Percentiles rank a stretch among this genome's conserved stretches.
phyloP scores from a whole-genome alignment of 1,139 yeast species.

The Kodamaea sp. region DNA sequence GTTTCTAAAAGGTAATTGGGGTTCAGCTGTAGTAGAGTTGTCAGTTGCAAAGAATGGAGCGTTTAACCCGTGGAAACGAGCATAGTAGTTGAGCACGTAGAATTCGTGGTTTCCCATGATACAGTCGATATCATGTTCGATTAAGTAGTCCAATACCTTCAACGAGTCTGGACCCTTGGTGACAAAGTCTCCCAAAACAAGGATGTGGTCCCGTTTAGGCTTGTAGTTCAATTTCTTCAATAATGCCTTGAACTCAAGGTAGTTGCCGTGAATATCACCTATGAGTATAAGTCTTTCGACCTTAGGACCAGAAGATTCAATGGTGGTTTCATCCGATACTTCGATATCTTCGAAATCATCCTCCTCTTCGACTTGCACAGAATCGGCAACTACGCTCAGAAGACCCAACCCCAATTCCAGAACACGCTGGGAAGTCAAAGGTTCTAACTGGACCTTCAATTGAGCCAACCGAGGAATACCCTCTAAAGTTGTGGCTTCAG shows the following conservation, averaged over 20 bases:
- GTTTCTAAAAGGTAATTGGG: neutral
- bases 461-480: constrained; percentile 30
- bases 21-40: constrained; percentile 2
- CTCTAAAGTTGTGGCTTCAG: constrained; percentile 29
- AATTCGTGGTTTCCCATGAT: constrained; percentile 90
- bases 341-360: constrained; percentile 5
- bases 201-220: constrained; percentile 52
- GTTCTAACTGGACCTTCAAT: constrained; percentile 25
- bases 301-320: neutral
- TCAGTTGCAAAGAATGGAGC: constrained; percentile 25
- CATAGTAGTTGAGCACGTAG: constrained; percentile 60
- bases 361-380: constrained; percentile 2
- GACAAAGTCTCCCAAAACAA: constrained; percentile 81
- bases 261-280: constrained; percentile 91
- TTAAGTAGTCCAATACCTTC: constrained; percentile 66
- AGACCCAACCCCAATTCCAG: constrained; percentile 17
- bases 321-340: constrained; percentile 3
- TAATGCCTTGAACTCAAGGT: constrained; percentile 51
- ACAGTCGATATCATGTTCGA: constrained; percentile 63
- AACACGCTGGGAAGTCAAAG: constrained; percentile 21
- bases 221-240: constrained; percentile 49
- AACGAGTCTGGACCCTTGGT: constrained; percentile 81
- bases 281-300: constrained; percentile 59
- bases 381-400: constrained; percentile 9
- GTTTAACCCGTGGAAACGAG: constrained; percentile 53